Base-by-base conservation (phyloP, 176 grass and related monocot genomes). In the Miscanthus lutarioriparius region DNA sequence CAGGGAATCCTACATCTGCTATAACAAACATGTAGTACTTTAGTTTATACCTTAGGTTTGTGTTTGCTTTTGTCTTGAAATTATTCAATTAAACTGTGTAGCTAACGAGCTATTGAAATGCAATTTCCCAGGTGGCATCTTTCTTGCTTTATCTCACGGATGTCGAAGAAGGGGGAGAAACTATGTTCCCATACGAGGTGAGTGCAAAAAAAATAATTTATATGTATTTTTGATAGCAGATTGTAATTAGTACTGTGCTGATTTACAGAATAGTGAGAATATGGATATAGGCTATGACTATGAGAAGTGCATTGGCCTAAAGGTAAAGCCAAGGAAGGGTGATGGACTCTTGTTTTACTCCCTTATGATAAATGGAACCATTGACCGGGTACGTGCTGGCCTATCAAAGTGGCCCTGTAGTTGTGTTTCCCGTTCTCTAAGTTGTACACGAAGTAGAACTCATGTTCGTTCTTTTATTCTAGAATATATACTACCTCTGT, bases 121-220 rank as follows among this genome's bases (percentile, higher is more conserved):
- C 37, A 72, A 53, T 51, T 80, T 82, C 26, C 44, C 78, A 99
- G 96, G 91, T 94, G 19, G 93, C 96, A n/a, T 94, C 96, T 79
- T 99, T 96, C 84, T 91, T 99, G 76, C 91, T 99, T 38, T 99
- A 99, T 89, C 86, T 99, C 30, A 89, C 89, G 40, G 88, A 99
- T 70, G 96, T 99, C 1, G 96, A 99, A 76, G 96, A 92, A 99
- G 93, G 96, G 38, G 96, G 96, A 78, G 96, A 99, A 96, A 99
- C 96, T 20, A 99, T 99, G 96, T 99, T 96, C 85, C 96, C 96
- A 72, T 99, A 89, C 49, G 96, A 99, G 96, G 96, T 94, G 51
- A 71, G 67, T 28, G 79, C 76, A 64, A 80, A 13, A n/a, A 70
- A 67, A 12, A 28, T 12, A 38, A 25, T 73, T 40, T 15, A 12